Base-by-base conservation (phyloP, 257 asterid species). In the Gardenia jasminoides region DNA sequence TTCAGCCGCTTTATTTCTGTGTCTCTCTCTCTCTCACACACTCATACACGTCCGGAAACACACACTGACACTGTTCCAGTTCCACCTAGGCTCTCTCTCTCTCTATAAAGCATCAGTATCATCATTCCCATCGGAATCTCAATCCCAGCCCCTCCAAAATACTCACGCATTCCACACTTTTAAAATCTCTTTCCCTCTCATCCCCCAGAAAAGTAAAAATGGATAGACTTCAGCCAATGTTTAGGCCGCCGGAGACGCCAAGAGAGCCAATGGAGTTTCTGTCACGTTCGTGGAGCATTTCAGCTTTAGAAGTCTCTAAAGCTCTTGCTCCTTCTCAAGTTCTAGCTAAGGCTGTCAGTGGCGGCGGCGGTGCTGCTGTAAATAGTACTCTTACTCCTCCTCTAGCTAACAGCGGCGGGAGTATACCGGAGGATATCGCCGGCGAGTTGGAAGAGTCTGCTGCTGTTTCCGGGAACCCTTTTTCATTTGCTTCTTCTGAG, bases 241-340 rank as follows among this genome's bases (percentile, higher is more conserved):
- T 82, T 87, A 68, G 90, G 82, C 97, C 98, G 1, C 96, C 97
- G 46, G 97, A 92, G 67, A 93, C 97, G 13, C 98, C 98, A 2
- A 84, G 81, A 46, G 99, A 96, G 87, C 97, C 99, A 0, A 96
- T 96, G 98, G 99, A 96, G 89, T 96, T 96, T 44, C 86, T 96
- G 0, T 90, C 98, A 10, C 97, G 99, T 30, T 93, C 98, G 13
- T 96, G 99, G 99, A 96, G 97, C 68, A 59, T 88, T 2, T 93
- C 99, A 6, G 97, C 99, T 67, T 83, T 82, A 30, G 96, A 96
- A 84, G 89, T 91, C 74, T 96, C 99, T 10, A 92, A 91, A 86
- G 85, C 91, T 50, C 44, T 92, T n/a, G 83, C 91, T 36, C 90
- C 85, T 10, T 76, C 84, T 12, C 91, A 86, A 22, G 76, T 84